These are phyloP conservation scores for Hypocrella siamensis DNA, from an alignment of 2,329 filamentous ascomycete species.

Conservation along the genomic window DNA sequence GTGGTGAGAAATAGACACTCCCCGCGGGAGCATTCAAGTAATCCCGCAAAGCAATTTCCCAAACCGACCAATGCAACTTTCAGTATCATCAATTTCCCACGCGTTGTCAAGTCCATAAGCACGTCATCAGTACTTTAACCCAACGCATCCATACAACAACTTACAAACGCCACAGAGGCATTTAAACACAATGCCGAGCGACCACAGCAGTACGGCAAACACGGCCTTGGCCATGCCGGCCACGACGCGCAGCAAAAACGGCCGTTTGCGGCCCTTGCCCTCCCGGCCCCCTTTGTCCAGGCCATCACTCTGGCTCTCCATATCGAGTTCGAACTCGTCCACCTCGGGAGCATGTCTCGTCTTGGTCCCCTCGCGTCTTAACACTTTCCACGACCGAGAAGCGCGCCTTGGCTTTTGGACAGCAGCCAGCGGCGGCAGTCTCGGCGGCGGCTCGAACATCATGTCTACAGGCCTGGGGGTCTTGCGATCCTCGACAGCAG, in stretches of 20 bases:
- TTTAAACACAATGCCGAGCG: slow-evolving; percentile 39
- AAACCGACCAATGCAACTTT: too few species aligned
- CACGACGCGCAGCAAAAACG: slow-evolving; percentile 29
- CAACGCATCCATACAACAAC: slow-evolving; percentile 33
- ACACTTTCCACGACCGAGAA: slow-evolving; percentile 11
- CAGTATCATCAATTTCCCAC: too few species aligned
- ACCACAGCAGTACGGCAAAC: slow-evolving; percentile 44
- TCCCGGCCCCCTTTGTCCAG: slow-evolving; percentile 18
- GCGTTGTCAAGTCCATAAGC: slow-evolving; percentile 6
- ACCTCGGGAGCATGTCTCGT: slow-evolving; percentile 26
- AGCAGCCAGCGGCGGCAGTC: not conserved
- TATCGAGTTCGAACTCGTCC: slow-evolving; percentile 43
- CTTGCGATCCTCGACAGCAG: slow-evolving; percentile 38
- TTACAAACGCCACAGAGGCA: slow-evolving; percentile 33
- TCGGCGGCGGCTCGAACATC: slow-evolving; percentile 43
- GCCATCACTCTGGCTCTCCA: slow-evolving; percentile 44
- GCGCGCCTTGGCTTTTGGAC: not conserved
- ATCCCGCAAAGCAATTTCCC: too few species aligned
- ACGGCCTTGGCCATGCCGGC: slow-evolving; percentile 35
- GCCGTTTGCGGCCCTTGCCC: slow-evolving; percentile 29
- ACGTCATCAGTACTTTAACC: slow-evolving; percentile 20
- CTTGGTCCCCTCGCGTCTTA: slow-evolving; percentile 12
- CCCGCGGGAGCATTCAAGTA: too few species aligned
- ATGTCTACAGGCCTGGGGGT: slow-evolving; percentile 23
- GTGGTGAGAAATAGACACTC: too few species aligned